Conservation (phyloP, 2,329 filamentous ascomycete species). For the Lachnellula cervina region DNA sequence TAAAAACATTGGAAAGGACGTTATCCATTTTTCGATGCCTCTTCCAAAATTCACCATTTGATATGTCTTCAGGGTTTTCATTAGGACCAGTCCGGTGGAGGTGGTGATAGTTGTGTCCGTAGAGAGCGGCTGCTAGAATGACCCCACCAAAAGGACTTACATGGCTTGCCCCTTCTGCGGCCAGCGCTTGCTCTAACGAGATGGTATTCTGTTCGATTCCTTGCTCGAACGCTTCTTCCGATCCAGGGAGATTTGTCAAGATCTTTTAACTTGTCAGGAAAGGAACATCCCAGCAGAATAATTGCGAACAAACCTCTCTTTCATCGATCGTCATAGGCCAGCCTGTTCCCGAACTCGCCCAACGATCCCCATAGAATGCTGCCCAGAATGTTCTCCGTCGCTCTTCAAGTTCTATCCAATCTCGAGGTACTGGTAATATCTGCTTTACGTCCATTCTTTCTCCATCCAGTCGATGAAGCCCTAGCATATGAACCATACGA, state of each 20-base stretch:
- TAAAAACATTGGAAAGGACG: slow-evolving; percentile 68
- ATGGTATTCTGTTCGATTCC: slow-evolving; percentile 59
- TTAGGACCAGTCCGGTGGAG: slow-evolving; percentile 66
- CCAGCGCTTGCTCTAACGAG: slow-evolving; percentile 59
- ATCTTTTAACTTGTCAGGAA: slow-evolving; percentile 19
- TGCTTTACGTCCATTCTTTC: slow-evolving; percentile 63
- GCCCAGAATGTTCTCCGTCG: slow-evolving; percentile 83
- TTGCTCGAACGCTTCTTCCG: slow-evolving; percentile 69
- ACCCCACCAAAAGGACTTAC: slow-evolving; percentile 71
- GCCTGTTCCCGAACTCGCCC: slow-evolving; percentile 82
- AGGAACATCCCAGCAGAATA: slow-evolving; percentile 41
- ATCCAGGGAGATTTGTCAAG: slow-evolving; percentile 72
- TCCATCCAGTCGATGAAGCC: slow-evolving; percentile 72
- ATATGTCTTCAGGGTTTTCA: slow-evolving; percentile 69
- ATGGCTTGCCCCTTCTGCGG: slow-evolving; percentile 43
- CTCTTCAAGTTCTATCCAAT: slow-evolving; percentile 81
- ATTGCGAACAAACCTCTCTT: slow-evolving; percentile 47
- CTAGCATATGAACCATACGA: slow-evolving; percentile 76
- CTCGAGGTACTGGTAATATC: slow-evolving; percentile 64
- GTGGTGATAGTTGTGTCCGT: slow-evolving; percentile 77
- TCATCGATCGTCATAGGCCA: slow-evolving; percentile 82
- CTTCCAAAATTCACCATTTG: slow-evolving; percentile 76
- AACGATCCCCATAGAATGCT: slow-evolving; percentile 75
- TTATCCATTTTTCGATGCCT: slow-evolving; percentile 81
- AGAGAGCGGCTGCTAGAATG: slow-evolving; percentile 69